A percentile compares a stretch with the other conserved stretches of the same genome.
These are phyloP conservation scores for Gynochthodes officinalis DNA, from an alignment of 257 asterid species.

Conservation along the genomic window DNA sequence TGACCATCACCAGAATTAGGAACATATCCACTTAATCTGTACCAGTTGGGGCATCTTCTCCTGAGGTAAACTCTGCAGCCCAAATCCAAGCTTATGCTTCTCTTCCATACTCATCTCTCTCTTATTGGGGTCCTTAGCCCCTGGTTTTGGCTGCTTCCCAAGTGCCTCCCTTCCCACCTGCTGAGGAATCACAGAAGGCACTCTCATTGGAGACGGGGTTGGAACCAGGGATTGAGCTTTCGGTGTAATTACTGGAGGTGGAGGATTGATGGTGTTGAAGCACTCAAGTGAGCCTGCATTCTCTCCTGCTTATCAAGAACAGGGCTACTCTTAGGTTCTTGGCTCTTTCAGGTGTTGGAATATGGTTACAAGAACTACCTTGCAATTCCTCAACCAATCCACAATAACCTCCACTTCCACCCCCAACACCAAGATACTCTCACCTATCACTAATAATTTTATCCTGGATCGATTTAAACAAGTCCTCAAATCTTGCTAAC, in stretches of 20 bases:
- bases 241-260: constrained; percentile 1
- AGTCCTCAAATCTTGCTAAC: constrained; percentile 59
- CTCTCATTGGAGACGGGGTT: constrained; percentile 56
- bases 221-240: constrained; percentile 28
- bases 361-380: constrained; percentile 73
- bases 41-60: constrained; percentile 96
- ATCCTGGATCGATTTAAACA: constrained; percentile 66
- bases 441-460: constrained; percentile 30
- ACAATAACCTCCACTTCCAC: constrained; percentile 11
- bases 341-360: constrained; percentile 41
- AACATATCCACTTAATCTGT: constrained; percentile 70
- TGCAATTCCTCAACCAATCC: constrained; percentile 59
- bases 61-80: constrained; percentile 87
- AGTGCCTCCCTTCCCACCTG: constrained; percentile 24
- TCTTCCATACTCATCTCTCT: constrained; percentile 95
- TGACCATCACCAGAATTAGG: constrained; percentile 96
- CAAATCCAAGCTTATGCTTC: constrained; percentile 89
- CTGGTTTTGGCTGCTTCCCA: constrained; percentile 78
- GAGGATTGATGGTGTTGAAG: constrained; percentile 48
- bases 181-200: constrained; percentile 37
- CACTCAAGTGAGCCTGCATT: constrained; percentile 63
- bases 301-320: constrained; percentile 43
- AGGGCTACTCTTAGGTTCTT: constrained; percentile 50
- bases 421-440: constrained; percentile 30
- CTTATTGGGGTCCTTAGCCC: constrained; percentile 82